phyloP scores from a whole-genome alignment of 2,329 filamentous ascomycete genomes.

The Microdochium bolleyi region DNA sequence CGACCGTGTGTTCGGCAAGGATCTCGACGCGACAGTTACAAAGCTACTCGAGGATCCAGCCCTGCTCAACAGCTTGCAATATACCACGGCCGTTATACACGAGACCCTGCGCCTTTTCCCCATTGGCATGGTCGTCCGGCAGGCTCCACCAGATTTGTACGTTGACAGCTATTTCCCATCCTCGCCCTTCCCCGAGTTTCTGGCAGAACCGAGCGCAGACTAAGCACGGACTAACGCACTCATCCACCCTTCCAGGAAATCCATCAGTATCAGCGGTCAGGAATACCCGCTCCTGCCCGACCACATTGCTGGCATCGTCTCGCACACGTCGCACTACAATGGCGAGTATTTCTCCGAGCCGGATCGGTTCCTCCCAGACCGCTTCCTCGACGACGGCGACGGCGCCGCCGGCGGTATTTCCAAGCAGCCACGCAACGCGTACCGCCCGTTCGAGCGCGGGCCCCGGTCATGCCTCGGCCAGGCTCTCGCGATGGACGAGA shows the following conservation, averaged over 20 bases:
- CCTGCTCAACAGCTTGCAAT: constrained; percentile 39
- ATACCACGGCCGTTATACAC: constrained; percentile 42
- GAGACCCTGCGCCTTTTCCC: constrained; percentile 45
- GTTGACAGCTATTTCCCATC: not conserved
- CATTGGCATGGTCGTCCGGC: constrained; percentile 31
- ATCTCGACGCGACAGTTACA: constrained; percentile 22
- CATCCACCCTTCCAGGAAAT: not conserved
- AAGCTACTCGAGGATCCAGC: constrained; percentile 29
- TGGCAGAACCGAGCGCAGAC: not conserved
- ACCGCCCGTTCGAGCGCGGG: constrained; percentile 28
- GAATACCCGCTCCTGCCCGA: constrained; percentile 27
- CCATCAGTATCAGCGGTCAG: constrained; percentile 20
- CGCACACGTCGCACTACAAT: constrained; percentile 17
- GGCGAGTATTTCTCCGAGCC: constrained; percentile 27
- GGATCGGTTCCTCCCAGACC: constrained; percentile 30
- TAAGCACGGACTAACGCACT: not conserved
- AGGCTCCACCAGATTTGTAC: constrained; percentile 18
- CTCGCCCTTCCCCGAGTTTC: not conserved
- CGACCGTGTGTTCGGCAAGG: constrained; percentile 32
- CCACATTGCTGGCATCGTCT: constrained; percentile 17
- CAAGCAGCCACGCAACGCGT: constrained; percentile 14
- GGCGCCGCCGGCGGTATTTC: too few relatives aligned
- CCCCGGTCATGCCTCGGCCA: constrained; percentile 26
- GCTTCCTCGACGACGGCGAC: constrained; percentile 23
- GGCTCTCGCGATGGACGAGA: constrained; percentile 23